Evolutionary conservation across 75 land plant species (phyloP), one percentile per base, ranked within the genome.

Genomic region (Sequoiadendron giganteum): DNA sequence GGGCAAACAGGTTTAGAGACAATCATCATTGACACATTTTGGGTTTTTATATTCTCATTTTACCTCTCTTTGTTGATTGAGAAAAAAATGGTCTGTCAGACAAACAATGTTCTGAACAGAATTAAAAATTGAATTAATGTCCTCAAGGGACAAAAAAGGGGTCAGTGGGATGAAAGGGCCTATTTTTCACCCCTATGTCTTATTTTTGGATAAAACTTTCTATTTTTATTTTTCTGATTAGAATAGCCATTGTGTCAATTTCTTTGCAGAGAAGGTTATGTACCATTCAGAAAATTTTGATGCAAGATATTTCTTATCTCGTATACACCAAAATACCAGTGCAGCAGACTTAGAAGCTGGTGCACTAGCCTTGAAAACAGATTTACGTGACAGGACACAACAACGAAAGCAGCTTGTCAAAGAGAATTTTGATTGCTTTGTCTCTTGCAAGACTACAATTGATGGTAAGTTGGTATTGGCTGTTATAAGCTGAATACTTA

Each of bases 391-490:
- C 81, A 93, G 99, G 55, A 98, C 96, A 81, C 96, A 96, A 75
- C 99, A 98, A 88, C 94, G 91, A n/a, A 98, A 98, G 84, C 91
- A 92, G 49, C 91, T 98, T 82, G 99, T 98, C 43, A 98, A 98
- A 89, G 99, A 97, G 76, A 97, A 98, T 85, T 98, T 98, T 94
- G 99, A 98, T 84, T 98, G 99, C 85, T 98, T 98, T 83, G 95
- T 98, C 78, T 98, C 99, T 38, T 98, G 99, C 92, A 98, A 98
- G 91, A 98, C 98, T 65, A 98, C 99, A 10, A 98, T 98, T 89
- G 99, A 98, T 88, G 99, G 99, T 98, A 87, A 72, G 90, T 83
- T 77, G 38, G 54, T 9, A 15, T 61, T 54, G 45, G 10, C 48
- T 85, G 10, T 52, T 61, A 38, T 73, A 43, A 40, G 15, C n/a